A percentile compares a stretch with the other conserved stretches of the same genome.
These are phyloP conservation scores for Gracilaria domingensis DNA, from an alignment of 23 red algal species.

Conservation along the genomic window DNA sequence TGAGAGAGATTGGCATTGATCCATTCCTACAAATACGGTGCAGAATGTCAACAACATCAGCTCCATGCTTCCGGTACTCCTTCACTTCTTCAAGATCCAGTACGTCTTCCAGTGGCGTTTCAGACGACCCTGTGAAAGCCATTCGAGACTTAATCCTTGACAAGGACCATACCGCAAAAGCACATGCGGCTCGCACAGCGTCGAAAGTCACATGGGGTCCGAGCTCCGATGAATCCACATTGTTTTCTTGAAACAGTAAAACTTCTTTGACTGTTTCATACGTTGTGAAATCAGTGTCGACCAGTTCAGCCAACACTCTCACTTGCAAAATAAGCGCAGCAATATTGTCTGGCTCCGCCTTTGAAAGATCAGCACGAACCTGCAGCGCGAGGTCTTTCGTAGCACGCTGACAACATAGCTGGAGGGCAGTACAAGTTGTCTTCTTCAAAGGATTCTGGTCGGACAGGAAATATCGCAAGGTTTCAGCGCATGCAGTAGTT, in stretches of 20 bases:
- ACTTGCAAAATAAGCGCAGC: conserved; percentile 34
- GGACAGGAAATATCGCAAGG: conserved; percentile 27
- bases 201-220: conserved; percentile 6
- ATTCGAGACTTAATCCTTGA: conserved; percentile 48
- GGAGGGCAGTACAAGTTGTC: conserved; percentile 12
- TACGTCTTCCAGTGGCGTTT: not conserved
- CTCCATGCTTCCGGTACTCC: conserved; percentile 19
- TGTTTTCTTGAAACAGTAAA: conserved; percentile 45
- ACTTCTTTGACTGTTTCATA: conserved; percentile 32
- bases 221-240: conserved; percentile 19
- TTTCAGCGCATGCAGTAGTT: conserved; percentile 34
- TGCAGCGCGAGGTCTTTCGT: conserved; percentile 26
- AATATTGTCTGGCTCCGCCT: conserved; percentile 38
- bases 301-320: conserved; percentile 42
- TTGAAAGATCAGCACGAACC: conserved; percentile 41
- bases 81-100: conserved; percentile 47
- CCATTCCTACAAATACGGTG: conserved; percentile 16
- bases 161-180: conserved; percentile 41
- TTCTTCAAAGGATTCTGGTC: conserved; percentile 46
- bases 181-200: conserved; percentile 26
- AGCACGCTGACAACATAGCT: conserved; percentile 15
- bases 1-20: conserved; percentile 14
- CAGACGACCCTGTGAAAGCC: not conserved
- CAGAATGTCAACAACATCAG: conserved; percentile 37
- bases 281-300: conserved; percentile 10